Conservation (phyloP, 2,329 filamentous ascomycete genomes). For the Hypoxylon sp. region DNA sequence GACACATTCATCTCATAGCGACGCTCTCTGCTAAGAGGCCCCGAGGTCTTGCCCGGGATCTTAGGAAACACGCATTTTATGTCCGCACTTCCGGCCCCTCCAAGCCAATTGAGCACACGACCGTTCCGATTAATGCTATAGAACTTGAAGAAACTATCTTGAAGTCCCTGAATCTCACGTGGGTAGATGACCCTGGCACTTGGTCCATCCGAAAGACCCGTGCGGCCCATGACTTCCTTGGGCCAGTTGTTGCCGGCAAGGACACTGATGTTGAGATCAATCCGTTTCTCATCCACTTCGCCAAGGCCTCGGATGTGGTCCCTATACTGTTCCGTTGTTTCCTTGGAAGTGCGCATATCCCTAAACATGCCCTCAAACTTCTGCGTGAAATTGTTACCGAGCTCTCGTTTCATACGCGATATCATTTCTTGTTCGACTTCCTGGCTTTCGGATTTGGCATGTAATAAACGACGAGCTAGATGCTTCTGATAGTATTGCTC, state of each 20-base stretch:
- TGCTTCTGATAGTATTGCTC: conserved; percentile 99
- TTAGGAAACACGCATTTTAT: conserved; percentile 84
- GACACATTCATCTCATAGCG: conserved; percentile 93
- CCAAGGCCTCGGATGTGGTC: conserved; percentile 71
- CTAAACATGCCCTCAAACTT: conserved; percentile 99
- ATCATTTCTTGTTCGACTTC: conserved; percentile 98
- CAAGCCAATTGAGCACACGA: conserved; percentile 87
- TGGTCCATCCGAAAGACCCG: conserved; percentile 64
- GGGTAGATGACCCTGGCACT: conserved; percentile 78
- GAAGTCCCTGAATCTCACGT: conserved; percentile 78
- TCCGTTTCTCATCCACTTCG: conserved; percentile 69
- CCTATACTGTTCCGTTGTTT: conserved; percentile 84
- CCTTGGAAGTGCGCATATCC: conserved; percentile 90
- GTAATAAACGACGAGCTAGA: conserved; percentile 86
- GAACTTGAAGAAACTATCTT: conserved; percentile 88
- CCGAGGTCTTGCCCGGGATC: conserved; percentile 77
- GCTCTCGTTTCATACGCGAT: conserved; percentile 94
- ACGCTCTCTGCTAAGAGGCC: conserved; percentile 72
- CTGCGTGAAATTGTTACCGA: conserved; percentile 92
- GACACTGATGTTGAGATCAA: conserved; percentile 87
- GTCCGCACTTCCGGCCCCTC: conserved; percentile 82
- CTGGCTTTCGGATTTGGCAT: conserved; percentile 89
- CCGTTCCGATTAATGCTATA: conserved; percentile 91
- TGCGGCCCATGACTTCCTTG: conserved; percentile 83
- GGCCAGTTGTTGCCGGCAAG: conserved; percentile 97